Evolutionary conservation across 2,329 filamentous ascomycete genomes (phyloP).

Genomic region (Neonectria punicea): DNA sequence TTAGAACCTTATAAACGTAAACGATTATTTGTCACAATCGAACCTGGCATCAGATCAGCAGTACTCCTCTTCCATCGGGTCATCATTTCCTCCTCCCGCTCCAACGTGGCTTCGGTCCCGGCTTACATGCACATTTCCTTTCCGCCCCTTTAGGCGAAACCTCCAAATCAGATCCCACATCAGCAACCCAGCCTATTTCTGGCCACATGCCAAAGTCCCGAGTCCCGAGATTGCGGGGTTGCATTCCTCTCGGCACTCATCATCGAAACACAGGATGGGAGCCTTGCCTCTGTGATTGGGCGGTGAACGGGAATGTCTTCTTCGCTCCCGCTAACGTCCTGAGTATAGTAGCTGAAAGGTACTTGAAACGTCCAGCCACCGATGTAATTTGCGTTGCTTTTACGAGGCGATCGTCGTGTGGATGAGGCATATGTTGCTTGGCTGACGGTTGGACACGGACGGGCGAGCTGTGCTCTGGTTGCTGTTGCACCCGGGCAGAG

Average conservation of each 20-base stretch:
- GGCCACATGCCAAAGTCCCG: not conserved
- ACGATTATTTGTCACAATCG: not conserved
- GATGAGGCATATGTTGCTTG: not conserved
- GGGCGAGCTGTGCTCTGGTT: not conserved
- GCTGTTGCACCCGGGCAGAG: not conserved
- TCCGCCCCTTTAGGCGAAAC: conserved; percentile 5
- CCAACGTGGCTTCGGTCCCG: conserved; percentile 1
- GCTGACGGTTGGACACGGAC: not conserved
- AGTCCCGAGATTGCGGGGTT: conserved; percentile 1
- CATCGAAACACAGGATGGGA: not conserved
- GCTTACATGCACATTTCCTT: conserved; percentile 3
- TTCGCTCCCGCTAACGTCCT: not conserved
- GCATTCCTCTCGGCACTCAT: conserved; percentile 4
- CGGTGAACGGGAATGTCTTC: not conserved
- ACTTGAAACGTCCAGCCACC: not conserved
- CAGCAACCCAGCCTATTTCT: conserved; percentile 20
- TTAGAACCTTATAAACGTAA: not conserved
- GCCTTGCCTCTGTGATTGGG: conserved; percentile 4
- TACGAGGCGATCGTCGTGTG: not conserved
- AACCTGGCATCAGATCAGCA: not conserved
- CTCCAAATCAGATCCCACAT: conserved; percentile 2
- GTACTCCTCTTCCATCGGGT: conserved; percentile 7
- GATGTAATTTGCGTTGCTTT: not conserved
- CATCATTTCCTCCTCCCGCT: conserved; percentile 21
- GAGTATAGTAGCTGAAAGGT: not conserved